phyloP scores from a whole-genome alignment of 768 basidiomycete genomes.

The Agrocybe pediades region DNA sequence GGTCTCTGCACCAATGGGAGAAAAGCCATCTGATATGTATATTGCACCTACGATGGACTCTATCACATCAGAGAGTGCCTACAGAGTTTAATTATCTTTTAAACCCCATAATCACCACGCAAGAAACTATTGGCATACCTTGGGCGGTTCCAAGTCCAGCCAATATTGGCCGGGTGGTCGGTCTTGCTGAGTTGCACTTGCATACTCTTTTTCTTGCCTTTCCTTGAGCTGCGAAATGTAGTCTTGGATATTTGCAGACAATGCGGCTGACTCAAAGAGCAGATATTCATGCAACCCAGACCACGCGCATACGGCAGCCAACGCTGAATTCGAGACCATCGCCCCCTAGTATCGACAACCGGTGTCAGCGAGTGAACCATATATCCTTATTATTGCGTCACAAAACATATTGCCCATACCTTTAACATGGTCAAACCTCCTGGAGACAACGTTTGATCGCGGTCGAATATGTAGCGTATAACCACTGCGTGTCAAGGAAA shows the following conservation, averaged over 20 bases:
- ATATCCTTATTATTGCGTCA: conserved; percentile 12
- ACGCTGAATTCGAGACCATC: conserved; percentile 82
- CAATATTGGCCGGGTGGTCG: conserved; percentile 72
- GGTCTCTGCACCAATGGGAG: conserved; percentile 56
- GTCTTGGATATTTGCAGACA: conserved; percentile 49
- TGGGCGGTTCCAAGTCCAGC: conserved; percentile 76
- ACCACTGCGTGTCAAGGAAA: conserved; percentile 51
- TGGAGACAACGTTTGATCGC: conserved; percentile 64
- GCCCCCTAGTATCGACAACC: conserved; percentile 74
- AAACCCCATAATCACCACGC: background rate
- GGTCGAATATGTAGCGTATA: conserved; percentile 67
- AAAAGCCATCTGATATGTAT: conserved; percentile 75
- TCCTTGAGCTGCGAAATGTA: conserved; percentile 53
- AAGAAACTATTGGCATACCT: conserved; percentile 45
- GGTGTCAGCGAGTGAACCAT: conserved; percentile 14
- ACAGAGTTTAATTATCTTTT: conserved; percentile 11
- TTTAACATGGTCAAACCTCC: conserved; percentile 82
- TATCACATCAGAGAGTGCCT: conserved; percentile 80
- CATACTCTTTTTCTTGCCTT: conserved; percentile 49
- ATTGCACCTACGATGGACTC: conserved; percentile 81
- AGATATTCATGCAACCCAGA: conserved; percentile 67
- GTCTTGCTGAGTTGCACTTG: conserved; percentile 46
- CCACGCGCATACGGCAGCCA: conserved; percentile 76
- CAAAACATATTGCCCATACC: conserved; percentile 35
- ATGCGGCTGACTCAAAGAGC: conserved; percentile 53